Conservation (phyloP, 306 rosid genomes). For the Gleditsia sinensis region DNA sequence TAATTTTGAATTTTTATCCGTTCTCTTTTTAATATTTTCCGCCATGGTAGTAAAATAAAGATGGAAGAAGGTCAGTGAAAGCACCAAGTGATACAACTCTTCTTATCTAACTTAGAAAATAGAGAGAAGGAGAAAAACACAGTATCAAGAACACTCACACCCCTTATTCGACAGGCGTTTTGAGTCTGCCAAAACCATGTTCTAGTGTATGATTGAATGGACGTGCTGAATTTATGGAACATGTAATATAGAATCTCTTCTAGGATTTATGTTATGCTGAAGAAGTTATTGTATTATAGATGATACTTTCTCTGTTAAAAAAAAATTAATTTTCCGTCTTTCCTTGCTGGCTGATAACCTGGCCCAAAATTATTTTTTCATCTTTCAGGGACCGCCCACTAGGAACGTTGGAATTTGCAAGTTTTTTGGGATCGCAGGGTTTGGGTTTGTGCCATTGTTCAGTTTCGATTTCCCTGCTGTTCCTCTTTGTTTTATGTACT, state of each 20-base stretch:
- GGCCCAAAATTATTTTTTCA: not conserved
- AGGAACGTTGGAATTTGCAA: constrained; percentile 49
- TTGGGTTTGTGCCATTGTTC: constrained; percentile 53
- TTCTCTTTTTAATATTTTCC: too few species aligned
- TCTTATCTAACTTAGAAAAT: too few species aligned
- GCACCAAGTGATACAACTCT: too few species aligned
- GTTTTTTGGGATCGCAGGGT: constrained; percentile 49
- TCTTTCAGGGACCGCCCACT: constrained; percentile 58
- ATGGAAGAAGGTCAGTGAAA: too few species aligned
- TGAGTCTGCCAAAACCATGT: not conserved
- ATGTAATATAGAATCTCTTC: not conserved
- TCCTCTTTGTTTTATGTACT: constrained; percentile 59
- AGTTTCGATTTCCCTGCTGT: constrained; percentile 73
- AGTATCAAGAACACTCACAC: too few species aligned
- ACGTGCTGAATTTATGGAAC: not conserved
- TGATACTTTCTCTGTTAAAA: not conserved
- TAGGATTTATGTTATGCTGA: not conserved
- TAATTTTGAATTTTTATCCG: too few species aligned
- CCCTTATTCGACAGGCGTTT: too few species aligned
- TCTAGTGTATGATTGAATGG: not conserved
- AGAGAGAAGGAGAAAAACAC: too few species aligned
- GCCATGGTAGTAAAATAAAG: too few species aligned
- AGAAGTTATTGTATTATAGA: not conserved
- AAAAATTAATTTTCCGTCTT: not conserved
- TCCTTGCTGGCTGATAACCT: not conserved